Evolutionary conservation across 495 filamentous ascomycete genomes (phyloP).

Genomic region (Talaromyces proteolyticus): DNA sequence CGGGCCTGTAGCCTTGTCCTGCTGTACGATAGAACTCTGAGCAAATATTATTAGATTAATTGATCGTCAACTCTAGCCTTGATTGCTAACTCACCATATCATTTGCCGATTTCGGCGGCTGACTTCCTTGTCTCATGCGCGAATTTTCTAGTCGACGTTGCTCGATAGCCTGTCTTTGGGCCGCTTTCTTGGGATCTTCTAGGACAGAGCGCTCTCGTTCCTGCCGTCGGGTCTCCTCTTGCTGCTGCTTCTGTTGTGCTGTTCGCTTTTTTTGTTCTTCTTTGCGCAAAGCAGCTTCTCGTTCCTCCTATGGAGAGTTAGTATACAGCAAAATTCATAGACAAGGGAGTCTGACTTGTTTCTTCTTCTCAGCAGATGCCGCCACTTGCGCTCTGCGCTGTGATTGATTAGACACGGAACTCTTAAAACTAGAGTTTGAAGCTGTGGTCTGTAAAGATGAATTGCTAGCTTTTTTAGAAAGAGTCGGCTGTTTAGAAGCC

Average conservation of each 20-base stretch:
- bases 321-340: slow-evolving; percentile 1
- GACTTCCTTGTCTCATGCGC: slow-evolving; percentile 49
- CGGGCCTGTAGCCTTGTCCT: slow-evolving; percentile 35
- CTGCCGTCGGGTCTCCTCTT: slow-evolving; percentile 43
- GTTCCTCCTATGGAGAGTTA: slow-evolving; percentile 51
- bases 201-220: slow-evolving; percentile 34
- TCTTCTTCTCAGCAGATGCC: slow-evolving; percentile 67
- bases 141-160: slow-evolving; percentile 61
- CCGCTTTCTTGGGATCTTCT: slow-evolving; percentile 61
- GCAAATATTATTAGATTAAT: slow-evolving; percentile 5
- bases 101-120: slow-evolving; percentile 25
- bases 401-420: slow-evolving; percentile 53
- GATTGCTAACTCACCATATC: slow-evolving; percentile 33
- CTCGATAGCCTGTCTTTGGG: slow-evolving; percentile 63
- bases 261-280: slow-evolving; percentile 60
- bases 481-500: slow-evolving; percentile 29
- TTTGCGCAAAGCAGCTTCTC: slow-evolving; percentile 69
- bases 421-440: slow-evolving; percentile 64
- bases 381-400: slow-evolving; percentile 53
- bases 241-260: slow-evolving; percentile 45
- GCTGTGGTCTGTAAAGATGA: slow-evolving; percentile 59
- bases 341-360: slow-evolving; percentile 38
- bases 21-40: slow-evolving; percentile 30
- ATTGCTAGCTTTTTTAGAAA: slow-evolving; percentile 63
- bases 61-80: not conserved